These are phyloP conservation scores for Cryoendolithus antarcticus DNA, from an alignment of 2,329 filamentous ascomycete genomes.

Conservation along the genomic window DNA sequence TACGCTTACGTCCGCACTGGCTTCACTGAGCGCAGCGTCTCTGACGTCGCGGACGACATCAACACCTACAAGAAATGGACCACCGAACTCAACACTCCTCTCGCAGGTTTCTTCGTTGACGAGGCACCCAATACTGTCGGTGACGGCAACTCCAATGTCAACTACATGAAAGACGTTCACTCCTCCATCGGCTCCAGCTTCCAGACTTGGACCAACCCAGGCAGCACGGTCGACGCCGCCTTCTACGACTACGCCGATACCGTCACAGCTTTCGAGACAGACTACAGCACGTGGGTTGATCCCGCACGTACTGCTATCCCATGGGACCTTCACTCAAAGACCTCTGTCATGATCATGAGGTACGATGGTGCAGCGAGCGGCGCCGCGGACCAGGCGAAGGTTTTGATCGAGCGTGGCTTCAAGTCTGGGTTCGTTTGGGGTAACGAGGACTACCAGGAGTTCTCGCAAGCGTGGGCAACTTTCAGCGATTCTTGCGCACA, in stretches of 20 bases:
- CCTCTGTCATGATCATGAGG: conserved; percentile 6
- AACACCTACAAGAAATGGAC: conserved; percentile 11
- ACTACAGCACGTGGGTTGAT: conserved; percentile 5
- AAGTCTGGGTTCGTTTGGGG: conserved; percentile 5
- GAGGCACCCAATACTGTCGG: conserved; percentile 11
- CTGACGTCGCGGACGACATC: conserved; percentile 11
- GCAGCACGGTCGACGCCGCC: conserved; percentile 3
- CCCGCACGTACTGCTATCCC: conserved; percentile 3
- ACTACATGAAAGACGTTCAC: conserved; percentile 6
- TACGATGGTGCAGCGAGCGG: conserved; percentile 5
- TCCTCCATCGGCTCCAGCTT: conserved; percentile 3
- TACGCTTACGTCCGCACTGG: conserved; percentile 20
- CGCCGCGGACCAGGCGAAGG: conserved; percentile 1
- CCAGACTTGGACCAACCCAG: conserved; percentile 6
- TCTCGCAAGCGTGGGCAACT: conserved; percentile 4
- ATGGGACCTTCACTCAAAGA: conserved; percentile 3
- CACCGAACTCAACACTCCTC: conserved; percentile 10
- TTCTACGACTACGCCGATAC: conserved; percentile 7
- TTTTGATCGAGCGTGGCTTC: conserved; percentile 6
- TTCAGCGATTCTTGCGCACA: background rate
- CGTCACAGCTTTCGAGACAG: conserved; percentile 7
- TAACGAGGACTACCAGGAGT: conserved; percentile 6
- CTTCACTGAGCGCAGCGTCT: conserved; percentile 12
- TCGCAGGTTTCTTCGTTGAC: conserved; percentile 21
- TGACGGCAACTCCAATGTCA: conserved; percentile 2